Evolutionary conservation across 2,329 filamentous ascomycete genomes (phyloP).

Genomic region (Scedosporium boydii): DNA sequence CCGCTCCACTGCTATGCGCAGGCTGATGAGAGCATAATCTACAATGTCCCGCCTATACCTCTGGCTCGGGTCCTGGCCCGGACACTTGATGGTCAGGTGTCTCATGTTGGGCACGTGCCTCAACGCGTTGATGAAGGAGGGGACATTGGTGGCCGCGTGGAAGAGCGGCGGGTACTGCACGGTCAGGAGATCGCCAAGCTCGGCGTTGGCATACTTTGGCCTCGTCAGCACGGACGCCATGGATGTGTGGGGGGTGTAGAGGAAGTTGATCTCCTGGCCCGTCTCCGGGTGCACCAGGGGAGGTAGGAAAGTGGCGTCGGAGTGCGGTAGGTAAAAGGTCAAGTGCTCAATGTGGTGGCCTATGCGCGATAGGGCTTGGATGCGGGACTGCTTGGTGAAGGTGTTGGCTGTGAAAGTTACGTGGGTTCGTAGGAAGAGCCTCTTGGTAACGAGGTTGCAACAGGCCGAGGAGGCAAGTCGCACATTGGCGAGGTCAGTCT

Average conservation of each 20-base stretch:
- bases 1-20: conserved; percentile 74
- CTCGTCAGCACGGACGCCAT: conserved; percentile 50
- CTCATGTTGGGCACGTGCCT: conserved; percentile 58
- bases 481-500: conserved; percentile 46
- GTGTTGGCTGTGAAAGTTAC: conserved; percentile 64
- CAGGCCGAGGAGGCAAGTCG: conserved; percentile 61
- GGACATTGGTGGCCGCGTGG: conserved; percentile 80
- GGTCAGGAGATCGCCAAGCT: conserved; percentile 71
- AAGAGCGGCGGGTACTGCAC: conserved; percentile 84
- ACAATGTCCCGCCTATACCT: conserved; percentile 68
- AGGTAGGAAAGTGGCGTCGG: conserved; percentile 68
- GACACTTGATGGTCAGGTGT: conserved; percentile 68
- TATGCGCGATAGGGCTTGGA: conserved; percentile 67
- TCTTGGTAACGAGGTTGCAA: conserved; percentile 58
- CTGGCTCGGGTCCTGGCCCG: conserved; percentile 58
- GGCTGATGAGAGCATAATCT: conserved; percentile 80
- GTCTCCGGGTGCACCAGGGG: conserved; percentile 72
- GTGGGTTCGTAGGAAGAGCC: conserved; percentile 59
- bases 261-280: conserved; percentile 68
- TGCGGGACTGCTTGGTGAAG: conserved; percentile 63
- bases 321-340: conserved; percentile 69
- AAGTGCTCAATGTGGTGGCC: conserved; percentile 71
- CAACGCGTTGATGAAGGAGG: conserved; percentile 71
- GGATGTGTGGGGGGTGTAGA: conserved; percentile 70
- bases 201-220: conserved; percentile 71